Evolutionary conservation across 2,329 filamentous ascomycete genomes (phyloP).

Genomic region (Penicillium janthinellum): DNA sequence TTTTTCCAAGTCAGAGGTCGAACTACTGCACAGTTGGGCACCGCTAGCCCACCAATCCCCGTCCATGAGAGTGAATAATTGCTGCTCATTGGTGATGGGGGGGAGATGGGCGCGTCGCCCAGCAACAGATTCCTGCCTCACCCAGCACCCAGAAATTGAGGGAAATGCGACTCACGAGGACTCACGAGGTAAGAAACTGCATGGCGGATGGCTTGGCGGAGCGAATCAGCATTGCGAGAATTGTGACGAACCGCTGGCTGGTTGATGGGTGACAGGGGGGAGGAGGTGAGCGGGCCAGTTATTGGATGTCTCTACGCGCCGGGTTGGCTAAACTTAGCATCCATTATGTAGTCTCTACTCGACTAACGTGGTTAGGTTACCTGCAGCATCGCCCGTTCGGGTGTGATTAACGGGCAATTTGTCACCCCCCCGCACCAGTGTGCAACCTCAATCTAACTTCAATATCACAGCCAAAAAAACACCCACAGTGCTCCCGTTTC

Average conservation of each 20-base stretch:
- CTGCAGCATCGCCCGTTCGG: background rate
- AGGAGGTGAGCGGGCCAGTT: constrained; percentile 22
- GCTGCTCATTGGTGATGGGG: constrained; percentile 18
- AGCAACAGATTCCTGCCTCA: constrained; percentile 9
- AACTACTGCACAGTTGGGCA: constrained; percentile 39
- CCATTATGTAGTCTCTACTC: background rate
- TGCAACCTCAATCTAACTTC: constrained; percentile 6
- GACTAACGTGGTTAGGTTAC: too few relatives aligned
- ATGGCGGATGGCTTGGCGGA: background rate
- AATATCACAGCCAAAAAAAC: background rate
- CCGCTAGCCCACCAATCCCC: constrained; percentile 20
- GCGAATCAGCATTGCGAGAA: constrained; percentile 16
- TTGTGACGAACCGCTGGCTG: constrained; percentile 27
- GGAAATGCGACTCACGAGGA: background rate
- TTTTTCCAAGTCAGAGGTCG: constrained; percentile 12
- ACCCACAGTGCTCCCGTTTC: constrained; percentile 9
- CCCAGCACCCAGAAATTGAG: constrained; percentile 4
- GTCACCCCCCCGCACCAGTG: background rate
- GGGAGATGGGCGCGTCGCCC: constrained; percentile 26
- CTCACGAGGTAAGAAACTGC: constrained; percentile 4
- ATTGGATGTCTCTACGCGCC: constrained; percentile 33
- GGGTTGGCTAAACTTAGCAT: constrained; percentile 35
- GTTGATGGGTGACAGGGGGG: constrained; percentile 5
- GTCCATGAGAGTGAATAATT: background rate
- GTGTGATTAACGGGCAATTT: constrained; percentile 3